Evolutionary conservation across 2,329 filamentous ascomycete genomes (phyloP).

Genomic region (Tolypocladium amazonense): DNA sequence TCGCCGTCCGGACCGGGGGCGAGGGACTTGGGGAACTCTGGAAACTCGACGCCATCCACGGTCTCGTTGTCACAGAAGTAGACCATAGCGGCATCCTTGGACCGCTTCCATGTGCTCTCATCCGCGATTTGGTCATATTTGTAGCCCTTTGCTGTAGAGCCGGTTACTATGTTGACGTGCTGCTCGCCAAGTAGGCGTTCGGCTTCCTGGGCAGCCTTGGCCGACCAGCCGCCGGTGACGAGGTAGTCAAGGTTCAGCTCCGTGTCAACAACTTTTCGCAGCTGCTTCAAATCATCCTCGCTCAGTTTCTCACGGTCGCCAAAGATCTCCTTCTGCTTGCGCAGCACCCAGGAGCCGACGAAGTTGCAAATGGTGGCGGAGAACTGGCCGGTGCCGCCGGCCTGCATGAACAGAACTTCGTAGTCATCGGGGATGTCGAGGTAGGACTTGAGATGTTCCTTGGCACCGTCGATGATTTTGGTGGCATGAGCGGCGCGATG

Average conservation of each 20-base stretch:
- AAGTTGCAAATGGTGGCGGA: constrained; percentile 76
- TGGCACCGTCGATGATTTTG: constrained; percentile 69
- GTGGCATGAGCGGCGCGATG: constrained; percentile 74
- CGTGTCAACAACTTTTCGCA: neutral
- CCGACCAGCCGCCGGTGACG: constrained; percentile 78
- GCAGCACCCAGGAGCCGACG: constrained; percentile 70
- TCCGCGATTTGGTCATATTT: constrained; percentile 81
- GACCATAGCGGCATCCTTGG: constrained; percentile 58
- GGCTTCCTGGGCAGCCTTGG: constrained; percentile 82
- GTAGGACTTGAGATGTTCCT: constrained; percentile 59
- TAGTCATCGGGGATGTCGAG: constrained; percentile 81
- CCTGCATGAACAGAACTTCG: constrained; percentile 81
- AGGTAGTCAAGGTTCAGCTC: constrained; percentile 59
- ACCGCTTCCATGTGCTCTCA: constrained; percentile 66
- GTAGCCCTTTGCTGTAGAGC: constrained; percentile 44
- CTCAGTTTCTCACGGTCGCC: constrained; percentile 41
- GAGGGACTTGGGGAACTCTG: constrained; percentile 55
- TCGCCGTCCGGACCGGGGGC: constrained; percentile 47
- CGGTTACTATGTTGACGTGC: constrained; percentile 62
- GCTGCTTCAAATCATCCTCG: constrained; percentile 32
- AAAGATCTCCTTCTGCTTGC: constrained; percentile 49
- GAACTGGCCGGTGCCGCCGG: constrained; percentile 79
- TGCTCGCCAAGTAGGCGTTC: constrained; percentile 65
- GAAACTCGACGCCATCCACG: constrained; percentile 88
- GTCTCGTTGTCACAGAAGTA: constrained; percentile 96